Evolutionary conservation across 768 basidiomycete genomes (phyloP).

Genomic region (Dioszegia crocea): DNA sequence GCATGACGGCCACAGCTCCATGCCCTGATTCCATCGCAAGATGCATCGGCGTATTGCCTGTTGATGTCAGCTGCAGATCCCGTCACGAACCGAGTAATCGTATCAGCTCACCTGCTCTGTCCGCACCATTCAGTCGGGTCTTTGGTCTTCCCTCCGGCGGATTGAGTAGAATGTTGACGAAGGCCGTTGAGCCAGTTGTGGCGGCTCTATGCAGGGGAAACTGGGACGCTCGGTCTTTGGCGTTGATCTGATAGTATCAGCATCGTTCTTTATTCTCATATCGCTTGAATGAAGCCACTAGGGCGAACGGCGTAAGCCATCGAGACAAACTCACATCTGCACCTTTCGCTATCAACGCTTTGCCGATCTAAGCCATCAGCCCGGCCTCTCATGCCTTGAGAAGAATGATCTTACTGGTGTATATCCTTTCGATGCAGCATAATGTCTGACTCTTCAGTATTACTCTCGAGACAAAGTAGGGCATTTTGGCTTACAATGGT

Average conservation of each 20-base stretch:
- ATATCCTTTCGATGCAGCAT: conserved; percentile 50
- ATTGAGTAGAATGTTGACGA: conserved; percentile 77
- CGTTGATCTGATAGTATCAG: conserved; percentile 72
- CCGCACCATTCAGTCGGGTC: conserved; percentile 71
- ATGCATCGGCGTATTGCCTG: conserved; percentile 94
- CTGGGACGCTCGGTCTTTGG: conserved; percentile 88
- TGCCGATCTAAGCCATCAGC: conserved; percentile 65
- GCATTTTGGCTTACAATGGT: conserved; percentile 37
- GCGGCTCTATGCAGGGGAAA: conserved; percentile 93
- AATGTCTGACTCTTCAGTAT: conserved; percentile 39
- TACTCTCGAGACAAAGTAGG: not conserved
- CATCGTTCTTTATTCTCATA: too few species aligned
- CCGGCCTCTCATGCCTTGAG: not conserved
- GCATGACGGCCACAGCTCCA: conserved; percentile 78
- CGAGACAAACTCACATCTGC: conserved; percentile 80
- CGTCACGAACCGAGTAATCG: not conserved
- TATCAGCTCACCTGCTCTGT: conserved; percentile 48
- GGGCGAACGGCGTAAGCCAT: too few species aligned
- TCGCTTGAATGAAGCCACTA: too few species aligned
- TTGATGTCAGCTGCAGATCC: conserved; percentile 10
- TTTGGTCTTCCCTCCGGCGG: conserved; percentile 68
- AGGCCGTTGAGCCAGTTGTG: conserved; percentile 86
- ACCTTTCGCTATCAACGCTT: conserved; percentile 74
- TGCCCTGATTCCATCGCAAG: conserved; percentile 96
- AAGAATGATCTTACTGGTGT: conserved; percentile 28